Evolutionary conservation across 345 rosid genomes (phyloP).

Genomic region (Trapa incisa): DNA sequence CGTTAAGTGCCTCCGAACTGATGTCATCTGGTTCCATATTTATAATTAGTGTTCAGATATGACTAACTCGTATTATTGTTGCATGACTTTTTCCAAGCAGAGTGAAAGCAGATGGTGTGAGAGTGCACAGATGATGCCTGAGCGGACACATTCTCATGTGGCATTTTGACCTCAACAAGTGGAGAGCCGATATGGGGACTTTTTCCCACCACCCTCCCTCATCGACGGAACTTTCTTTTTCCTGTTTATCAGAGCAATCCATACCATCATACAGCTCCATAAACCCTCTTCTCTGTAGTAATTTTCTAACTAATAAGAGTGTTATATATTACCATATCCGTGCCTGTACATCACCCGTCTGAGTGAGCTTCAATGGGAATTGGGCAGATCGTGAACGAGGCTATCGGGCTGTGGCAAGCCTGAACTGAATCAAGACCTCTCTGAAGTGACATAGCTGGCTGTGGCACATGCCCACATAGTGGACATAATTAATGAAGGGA

Average conservation of each 20-base stretch:
- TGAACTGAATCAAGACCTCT: too few species aligned
- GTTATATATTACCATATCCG: too few species aligned
- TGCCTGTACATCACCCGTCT: too few species aligned
- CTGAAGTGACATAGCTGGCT: too few species aligned
- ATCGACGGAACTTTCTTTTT: background rate
- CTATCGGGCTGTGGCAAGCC: too few species aligned
- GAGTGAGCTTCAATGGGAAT: too few species aligned
- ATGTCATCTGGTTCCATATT: background rate
- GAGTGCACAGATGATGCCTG: background rate
- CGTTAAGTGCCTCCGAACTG: slow-evolving; percentile 24
- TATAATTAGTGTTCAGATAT: background rate
- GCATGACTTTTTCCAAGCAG: background rate
- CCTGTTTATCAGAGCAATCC: background rate
- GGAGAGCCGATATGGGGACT: background rate
- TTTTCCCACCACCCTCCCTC: background rate
- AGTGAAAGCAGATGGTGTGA: background rate
- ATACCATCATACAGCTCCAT: too few species aligned
- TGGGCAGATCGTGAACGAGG: too few species aligned
- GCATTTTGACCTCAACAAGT: slow-evolving; percentile 1
- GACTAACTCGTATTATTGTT: slow-evolving; percentile 1
- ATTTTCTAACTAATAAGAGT: too few species aligned
- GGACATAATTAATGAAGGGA: too few species aligned
- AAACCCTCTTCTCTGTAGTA: too few species aligned
- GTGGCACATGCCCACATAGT: too few species aligned
- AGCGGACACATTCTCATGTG: background rate